Base-by-base conservation (phyloP, 2,329 filamentous ascomycete genomes). In the Furcasterigmium furcatum region DNA sequence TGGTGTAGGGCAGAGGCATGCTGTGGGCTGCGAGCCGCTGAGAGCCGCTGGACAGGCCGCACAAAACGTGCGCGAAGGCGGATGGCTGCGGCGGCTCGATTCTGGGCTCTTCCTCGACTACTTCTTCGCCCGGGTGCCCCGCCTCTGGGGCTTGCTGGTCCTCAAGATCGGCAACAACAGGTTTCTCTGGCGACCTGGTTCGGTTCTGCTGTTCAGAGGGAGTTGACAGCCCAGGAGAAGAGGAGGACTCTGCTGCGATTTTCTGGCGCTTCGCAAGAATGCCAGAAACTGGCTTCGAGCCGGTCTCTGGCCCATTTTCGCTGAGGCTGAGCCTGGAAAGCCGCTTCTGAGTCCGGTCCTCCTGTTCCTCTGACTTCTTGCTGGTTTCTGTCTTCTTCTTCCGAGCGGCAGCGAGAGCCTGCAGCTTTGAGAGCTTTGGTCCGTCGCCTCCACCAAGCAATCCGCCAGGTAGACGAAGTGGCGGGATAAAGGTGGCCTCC, bases 381-480 rank as follows among this genome's bases (percentile, higher is more conserved):
- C 79, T 83, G 32, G 85, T 83, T 24, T 83, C 84, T 13, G 83
- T 84, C 64, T 91, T 95, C 67, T 88, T 91, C 62, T 91, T 91
- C 22, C 91, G 79, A 44, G 88, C 87, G 27, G 90, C 90, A 43
- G 92, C 91, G 35, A 99, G 72, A 40, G 90, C 90, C 56, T 95
- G 92, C 38, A 99, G 73, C 59, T 99, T 99, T 5, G 92, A 95
- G 65, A 88, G 77, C 59, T 91, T 94, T 4, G 80, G 76, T 12
- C 69, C 68, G 40, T 80, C 77, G 2, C 82, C 77, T 27, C 94
- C 95, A 24, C 94, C 95, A 3, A 96, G 67, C 0, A 99, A 73
- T 3, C 90, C 86, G 16, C 84, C 79, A 40, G 70, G 72, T 44
- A 78, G 82, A 51, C 29, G 77, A 14, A 55, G 43, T 47, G 64